Base-by-base conservation (phyloP, 2,329 filamentous ascomycete genomes). In the Fusarium annulatum region DNA sequence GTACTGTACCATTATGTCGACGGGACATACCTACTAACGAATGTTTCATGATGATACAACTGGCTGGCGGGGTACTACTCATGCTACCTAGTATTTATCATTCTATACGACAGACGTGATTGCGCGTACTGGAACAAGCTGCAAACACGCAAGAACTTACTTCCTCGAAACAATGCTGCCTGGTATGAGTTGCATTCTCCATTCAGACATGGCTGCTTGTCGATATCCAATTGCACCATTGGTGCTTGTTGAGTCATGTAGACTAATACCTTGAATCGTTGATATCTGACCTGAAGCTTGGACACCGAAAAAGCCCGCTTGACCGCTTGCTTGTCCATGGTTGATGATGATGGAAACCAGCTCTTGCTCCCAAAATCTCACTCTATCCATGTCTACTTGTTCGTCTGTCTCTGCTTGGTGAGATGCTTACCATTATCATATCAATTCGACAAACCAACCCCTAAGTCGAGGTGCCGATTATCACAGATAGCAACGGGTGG, bases 231-330 rank as follows among this genome's bases (percentile, higher is more conserved):
- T 46, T 66, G 45, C 36, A 48, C 56, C 48, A 65, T 55, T 58
- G 60, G 52, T 58, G 41, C 61, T 69, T 51, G 51, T 59, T 64
- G 70, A 73, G 69, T 69, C 69, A 72, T 72, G 69, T 55, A 73
- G 42, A 48, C 61, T 38, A 64, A 66, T 51, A 59, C 64, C 46
- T 55, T 63, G 46, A 48, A 60, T 48, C 42, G 64, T 63, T 43
- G 36, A 69, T 63, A 68, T 68, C 42, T 43, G 34, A 45, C 39
- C 53, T 61, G 19, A 18, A 61, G 49, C 59, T 61, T 58, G 39
- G 60, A 34, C 42, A 39, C 60, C 30, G 18, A 45, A 42, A 61
- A 48, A 10, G n/a, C 19, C 55, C 33, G 33, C 57, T 68, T 69
- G 49, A 57, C 66, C 49, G 66, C 66, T 45, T 53, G 42, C 56